Evolutionary conservation across 495 filamentous ascomycete genomes (phyloP).

Genomic region (Penicillium goetzii): DNA sequence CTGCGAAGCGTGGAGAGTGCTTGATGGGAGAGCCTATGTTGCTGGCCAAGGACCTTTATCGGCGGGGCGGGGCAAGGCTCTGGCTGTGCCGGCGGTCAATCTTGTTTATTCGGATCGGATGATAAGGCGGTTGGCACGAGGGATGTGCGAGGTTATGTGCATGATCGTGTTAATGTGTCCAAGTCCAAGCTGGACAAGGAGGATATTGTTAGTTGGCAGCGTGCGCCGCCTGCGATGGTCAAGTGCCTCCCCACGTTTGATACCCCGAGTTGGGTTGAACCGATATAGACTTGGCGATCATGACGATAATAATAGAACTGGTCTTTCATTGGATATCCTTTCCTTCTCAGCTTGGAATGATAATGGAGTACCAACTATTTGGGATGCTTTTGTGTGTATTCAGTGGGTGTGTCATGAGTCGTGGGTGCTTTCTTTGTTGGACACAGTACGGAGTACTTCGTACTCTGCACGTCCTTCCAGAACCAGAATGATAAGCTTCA

Average conservation of each 20-base stretch:
- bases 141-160: constrained; percentile 44
- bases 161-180: constrained; percentile 26
- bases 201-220: constrained; percentile 28
- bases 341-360: background rate
- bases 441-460: too few species aligned
- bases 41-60: constrained; percentile 56
- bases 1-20: constrained; percentile 42
- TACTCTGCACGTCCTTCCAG: too few species aligned
- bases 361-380: background rate
- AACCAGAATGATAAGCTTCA: background rate
- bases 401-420: too few species aligned
- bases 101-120: constrained; percentile 49
- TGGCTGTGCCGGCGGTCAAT: constrained; percentile 54
- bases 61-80: constrained; percentile 48
- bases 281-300: background rate
- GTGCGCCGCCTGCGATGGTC: background rate
- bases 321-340: background rate
- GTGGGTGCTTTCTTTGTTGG: background rate
- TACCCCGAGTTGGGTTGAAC: background rate
- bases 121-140: constrained; percentile 43
- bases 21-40: constrained; percentile 50
- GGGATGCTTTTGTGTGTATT: too few species aligned
- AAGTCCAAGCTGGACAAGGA: constrained; percentile 10
- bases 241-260: background rate
- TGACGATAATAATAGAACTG: background rate